phyloP scores from a whole-genome alignment of 2,329 filamentous ascomycete species.

The Diaporthe sp. region DNA sequence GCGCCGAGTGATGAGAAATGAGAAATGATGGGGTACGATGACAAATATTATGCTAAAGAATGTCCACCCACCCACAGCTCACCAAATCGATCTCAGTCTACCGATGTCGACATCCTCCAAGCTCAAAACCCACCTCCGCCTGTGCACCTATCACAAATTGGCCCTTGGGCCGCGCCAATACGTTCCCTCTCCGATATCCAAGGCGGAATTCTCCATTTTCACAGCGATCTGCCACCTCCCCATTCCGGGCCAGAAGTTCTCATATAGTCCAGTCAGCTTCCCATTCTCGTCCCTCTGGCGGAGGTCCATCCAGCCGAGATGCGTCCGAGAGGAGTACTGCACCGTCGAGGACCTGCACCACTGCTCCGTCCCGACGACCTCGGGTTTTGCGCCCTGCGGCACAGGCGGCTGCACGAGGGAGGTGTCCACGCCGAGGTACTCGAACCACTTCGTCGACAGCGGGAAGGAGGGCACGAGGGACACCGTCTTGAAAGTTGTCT shows the following conservation, averaged over 20 bases:
- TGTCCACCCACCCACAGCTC: too few species aligned
- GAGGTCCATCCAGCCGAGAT: constrained; percentile 62
- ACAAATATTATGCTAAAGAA: too few species aligned
- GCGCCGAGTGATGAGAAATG: too few species aligned
- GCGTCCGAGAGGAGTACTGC: constrained; percentile 47
- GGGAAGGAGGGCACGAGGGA: constrained; percentile 59
- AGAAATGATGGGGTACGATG: too few species aligned
- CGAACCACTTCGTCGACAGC: constrained; percentile 53
- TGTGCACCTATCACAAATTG: not conserved
- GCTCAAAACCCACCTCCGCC: too few species aligned
- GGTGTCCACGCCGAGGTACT: constrained; percentile 56
- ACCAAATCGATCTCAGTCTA: too few species aligned
- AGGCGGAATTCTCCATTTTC: constrained; percentile 44
- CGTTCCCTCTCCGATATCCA: constrained; percentile 44
- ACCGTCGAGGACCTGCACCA: constrained; percentile 57
- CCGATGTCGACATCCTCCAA: too few species aligned
- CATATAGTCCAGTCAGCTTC: constrained; percentile 35
- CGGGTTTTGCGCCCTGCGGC: constrained; percentile 54
- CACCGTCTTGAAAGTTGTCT: constrained; percentile 57
- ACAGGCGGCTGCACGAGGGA: constrained; percentile 63
- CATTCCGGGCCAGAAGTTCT: constrained; percentile 50
- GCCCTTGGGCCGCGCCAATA: constrained; percentile 33
- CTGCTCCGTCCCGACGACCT: constrained; percentile 59
- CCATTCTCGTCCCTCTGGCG: constrained; percentile 51
- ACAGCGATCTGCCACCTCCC: constrained; percentile 48